Evolutionary conservation across 169 alveolate genomes (phyloP), one percentile per base, ranked within the genome.

Genomic region (Neospora caninum): DNA sequence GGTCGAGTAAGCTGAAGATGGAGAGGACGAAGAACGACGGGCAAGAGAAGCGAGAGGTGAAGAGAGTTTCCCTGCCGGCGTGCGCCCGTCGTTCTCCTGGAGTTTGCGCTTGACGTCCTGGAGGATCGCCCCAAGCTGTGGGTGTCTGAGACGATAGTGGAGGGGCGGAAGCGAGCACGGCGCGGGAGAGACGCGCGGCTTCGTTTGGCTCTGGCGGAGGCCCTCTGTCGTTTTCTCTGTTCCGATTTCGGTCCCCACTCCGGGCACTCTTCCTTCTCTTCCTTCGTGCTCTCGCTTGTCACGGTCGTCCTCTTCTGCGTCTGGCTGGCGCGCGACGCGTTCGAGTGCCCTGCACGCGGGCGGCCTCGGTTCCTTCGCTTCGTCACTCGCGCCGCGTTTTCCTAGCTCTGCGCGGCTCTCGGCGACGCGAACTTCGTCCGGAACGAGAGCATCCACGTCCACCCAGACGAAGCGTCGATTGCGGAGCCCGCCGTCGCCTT

Each of bases 391-490:
- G 31, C 9, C 34, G 78, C 78, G 78, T 64, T 29, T n/a, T 0
- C 78, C 78, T 25, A 13, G 78, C 9, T 13, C 58, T 22, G 58
- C 58, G 0, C 9, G 58, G 58, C 58, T 49, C 58, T 49, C 58
- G 0, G 58, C 9, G 6, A 13, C 18, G 27, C 18, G 58, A 22
- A 13, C 83, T 70, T 70, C 39, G 18, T n/a, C 34, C 58, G 87
- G 0, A 34, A 78, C 31, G 53, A 78, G 6, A 0, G 43, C 87
- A 34, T 78, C 87, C 1, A 78, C n/a, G 38, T 89, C 78, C 16
- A 89, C 45, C 45, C 58, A 53, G 49, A 69, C 34, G 73, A 69
- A 89, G 31, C 88, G 87, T 41, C 93, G 80, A 67, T 89, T 89
- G 36, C 93, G 58, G 70, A 2, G 6, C n/a, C 16, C 10, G 31